phyloP scores from a whole-genome alignment of 192 early-diverging fungal genomes.

The Powellomyces hirtus region DNA sequence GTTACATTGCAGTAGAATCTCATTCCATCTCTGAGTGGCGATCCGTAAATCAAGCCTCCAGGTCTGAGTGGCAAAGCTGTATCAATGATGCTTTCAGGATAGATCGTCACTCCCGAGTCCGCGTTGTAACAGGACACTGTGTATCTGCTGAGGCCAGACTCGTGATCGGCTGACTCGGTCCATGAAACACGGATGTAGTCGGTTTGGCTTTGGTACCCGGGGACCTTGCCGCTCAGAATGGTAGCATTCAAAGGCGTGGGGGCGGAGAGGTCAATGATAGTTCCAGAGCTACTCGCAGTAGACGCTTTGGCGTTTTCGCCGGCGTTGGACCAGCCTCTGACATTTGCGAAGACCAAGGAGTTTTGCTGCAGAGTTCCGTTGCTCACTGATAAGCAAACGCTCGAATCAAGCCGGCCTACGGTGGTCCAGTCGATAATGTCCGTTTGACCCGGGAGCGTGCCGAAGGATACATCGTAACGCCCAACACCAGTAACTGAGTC shows the following conservation, averaged over 20 bases:
- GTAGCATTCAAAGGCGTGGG: background rate
- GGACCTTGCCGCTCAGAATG: background rate
- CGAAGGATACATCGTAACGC: background rate
- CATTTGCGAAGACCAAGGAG: conserved; percentile 6
- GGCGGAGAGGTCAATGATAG: background rate
- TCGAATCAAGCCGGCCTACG: too few relatives aligned
- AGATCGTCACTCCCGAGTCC: background rate
- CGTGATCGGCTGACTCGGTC: background rate
- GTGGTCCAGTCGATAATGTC: background rate
- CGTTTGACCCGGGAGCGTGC: background rate
- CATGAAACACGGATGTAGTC: background rate
- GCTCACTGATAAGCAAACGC: too few relatives aligned
- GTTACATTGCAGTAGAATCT: background rate
- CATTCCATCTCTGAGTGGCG: background rate
- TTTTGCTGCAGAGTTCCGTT: too few relatives aligned
- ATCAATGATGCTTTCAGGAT: background rate
- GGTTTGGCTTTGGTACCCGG: background rate
- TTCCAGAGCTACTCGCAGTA: background rate
- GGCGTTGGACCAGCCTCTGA: conserved; percentile 1
- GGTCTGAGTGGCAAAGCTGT: background rate
- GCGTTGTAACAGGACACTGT: background rate
- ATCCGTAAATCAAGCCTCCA: background rate
- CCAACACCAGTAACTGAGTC: background rate
- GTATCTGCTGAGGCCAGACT: conserved; percentile 4
- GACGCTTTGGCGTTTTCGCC: background rate